Base-by-base conservation (phyloP, 495 filamentous ascomycete species). In the Penicillium lagena region DNA sequence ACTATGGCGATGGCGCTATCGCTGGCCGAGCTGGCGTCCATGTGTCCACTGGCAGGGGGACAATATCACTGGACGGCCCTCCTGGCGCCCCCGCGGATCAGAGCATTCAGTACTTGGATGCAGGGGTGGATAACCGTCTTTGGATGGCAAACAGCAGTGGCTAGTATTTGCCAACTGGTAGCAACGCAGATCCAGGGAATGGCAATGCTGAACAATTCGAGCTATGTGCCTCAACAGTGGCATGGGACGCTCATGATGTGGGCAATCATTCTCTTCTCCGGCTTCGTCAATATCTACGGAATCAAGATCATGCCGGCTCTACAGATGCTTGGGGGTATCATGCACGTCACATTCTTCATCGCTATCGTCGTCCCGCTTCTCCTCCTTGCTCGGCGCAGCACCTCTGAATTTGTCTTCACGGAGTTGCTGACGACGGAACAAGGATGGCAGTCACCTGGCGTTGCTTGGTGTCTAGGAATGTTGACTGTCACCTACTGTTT, bases 271-370 rank as follows among this genome's bases (percentile, higher is more conserved):
- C 11, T 59, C 10, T 41, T 63, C 12, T 47, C 59, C 0, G 47
- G 61, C 7, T 28, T 61, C 4, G 44, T 75, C 27, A 78, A 78
- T 45, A 63, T 68, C 14, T 65, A 59, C 32, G 60, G 57, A 12
- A 65, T 66, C 7, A 52, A 62, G 32, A 51, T 73, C 27, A 58
- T 78, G 29, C 67, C 73, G 8, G 45, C 62, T 2, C 40, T 79
- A 12, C 72, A 77, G 42, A 61, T 66, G 22, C 43, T 75, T 27
- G 71, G 51, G 7, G 59, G 68, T 0, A 63, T 76, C 27, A 58
- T 72, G 17, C 75, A 79, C 43, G 54, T 78, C 14, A 44, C 60
- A 5, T 57, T 68, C 43, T 77, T 74, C 45, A 60, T 77, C n/a
- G 64, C 56, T 0, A 60, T 70, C 34, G 40, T 72, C 7, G 46